Conservation (phyloP, 768 basidiomycete genomes). For the Lactifluus hygrophoroides region DNA sequence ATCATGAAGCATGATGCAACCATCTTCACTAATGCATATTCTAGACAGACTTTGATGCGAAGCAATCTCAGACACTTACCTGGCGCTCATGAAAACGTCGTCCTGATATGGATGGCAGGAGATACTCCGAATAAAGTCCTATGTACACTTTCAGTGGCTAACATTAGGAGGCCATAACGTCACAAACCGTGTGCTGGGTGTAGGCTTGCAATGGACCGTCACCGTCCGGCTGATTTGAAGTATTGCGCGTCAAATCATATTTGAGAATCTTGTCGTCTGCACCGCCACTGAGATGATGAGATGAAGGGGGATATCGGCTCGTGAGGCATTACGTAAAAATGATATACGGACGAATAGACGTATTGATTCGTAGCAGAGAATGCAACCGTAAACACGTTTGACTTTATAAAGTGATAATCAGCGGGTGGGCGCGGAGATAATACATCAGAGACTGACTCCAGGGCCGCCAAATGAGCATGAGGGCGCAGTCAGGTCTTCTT, state of each 20-base stretch:
- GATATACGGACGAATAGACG: constrained; percentile 51
- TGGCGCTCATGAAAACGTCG: constrained; percentile 60
- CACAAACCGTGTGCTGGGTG: constrained; percentile 23
- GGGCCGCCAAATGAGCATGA: constrained; percentile 26
- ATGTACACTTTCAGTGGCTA: constrained; percentile 5
- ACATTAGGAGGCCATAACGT: background rate
- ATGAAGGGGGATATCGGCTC: background rate
- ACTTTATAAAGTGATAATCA: constrained; percentile 30
- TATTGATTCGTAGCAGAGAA: constrained; percentile 62
- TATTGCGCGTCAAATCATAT: constrained; percentile 15
- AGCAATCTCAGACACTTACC: constrained; percentile 33
- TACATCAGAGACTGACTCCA: constrained; percentile 19
- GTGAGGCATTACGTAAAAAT: background rate
- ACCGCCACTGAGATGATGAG: constrained; percentile 4
- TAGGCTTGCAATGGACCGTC: constrained; percentile 8
- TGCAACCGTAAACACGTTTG: constrained; percentile 60
- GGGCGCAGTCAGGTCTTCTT: constrained; percentile 24
- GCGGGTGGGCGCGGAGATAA: background rate
- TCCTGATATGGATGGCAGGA: constrained; percentile 61
- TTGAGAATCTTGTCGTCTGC: constrained; percentile 14
- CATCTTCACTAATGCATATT: constrained; percentile 50
- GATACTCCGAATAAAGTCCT: constrained; percentile 62
- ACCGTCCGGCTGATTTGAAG: background rate
- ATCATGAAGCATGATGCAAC: constrained; percentile 56
- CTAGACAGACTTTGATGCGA: background rate